Percentiles rank a stretch among this genome's conserved stretches.
Conservation (phyloP, 2,329 filamentous ascomycete genomes). For the Orbilia quercus region DNA sequence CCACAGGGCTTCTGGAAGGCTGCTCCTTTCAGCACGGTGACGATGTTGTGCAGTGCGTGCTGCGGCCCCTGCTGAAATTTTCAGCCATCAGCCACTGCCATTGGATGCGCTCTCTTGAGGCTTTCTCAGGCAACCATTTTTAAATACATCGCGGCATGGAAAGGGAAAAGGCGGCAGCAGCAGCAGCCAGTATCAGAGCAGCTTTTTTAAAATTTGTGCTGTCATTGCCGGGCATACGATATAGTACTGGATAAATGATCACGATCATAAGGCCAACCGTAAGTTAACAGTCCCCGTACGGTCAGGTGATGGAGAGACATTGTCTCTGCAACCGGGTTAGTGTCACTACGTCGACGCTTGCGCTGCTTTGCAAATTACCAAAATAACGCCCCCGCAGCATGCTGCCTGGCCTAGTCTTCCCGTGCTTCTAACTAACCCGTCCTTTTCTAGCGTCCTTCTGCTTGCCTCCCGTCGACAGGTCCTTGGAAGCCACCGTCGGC, state of each 20-base stretch:
- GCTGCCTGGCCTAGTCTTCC: conserved; percentile 39
- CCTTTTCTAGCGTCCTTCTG: conserved; percentile 2
- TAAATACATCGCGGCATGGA: not conserved
- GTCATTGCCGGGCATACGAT: not conserved
- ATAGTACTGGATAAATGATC: no score
- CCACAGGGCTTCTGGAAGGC: conserved; percentile 43
- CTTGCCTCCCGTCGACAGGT: conserved; percentile 37
- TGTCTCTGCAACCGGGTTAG: conserved; percentile 39
- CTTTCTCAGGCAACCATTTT: conserved; percentile 50
- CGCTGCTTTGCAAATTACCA: conserved; percentile 20
- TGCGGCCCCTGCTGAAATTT: conserved; percentile 34
- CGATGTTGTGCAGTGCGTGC: conserved; percentile 41
- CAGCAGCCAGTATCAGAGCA: conserved; percentile 9
- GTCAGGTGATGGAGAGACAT: conserved; percentile 46
- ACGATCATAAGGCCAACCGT: conserved; percentile 20
- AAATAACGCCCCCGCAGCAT: conserved; percentile 48
- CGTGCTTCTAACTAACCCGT: conserved; percentile 19
- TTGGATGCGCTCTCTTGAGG: conserved; percentile 35
- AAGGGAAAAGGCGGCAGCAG: conserved; percentile 8
- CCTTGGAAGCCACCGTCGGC: conserved; percentile 53
- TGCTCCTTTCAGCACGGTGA: conserved; percentile 39
- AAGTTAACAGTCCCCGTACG: conserved; percentile 8
- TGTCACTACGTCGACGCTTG: conserved; percentile 11
- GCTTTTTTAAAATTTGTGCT: conserved; percentile 4
- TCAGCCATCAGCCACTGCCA: conserved; percentile 31